Evolutionary conservation across 2,329 filamentous ascomycete species (phyloP), one percentile per base, ranked within the genome.

Genomic region (Mycocentrospora acerina): DNA sequence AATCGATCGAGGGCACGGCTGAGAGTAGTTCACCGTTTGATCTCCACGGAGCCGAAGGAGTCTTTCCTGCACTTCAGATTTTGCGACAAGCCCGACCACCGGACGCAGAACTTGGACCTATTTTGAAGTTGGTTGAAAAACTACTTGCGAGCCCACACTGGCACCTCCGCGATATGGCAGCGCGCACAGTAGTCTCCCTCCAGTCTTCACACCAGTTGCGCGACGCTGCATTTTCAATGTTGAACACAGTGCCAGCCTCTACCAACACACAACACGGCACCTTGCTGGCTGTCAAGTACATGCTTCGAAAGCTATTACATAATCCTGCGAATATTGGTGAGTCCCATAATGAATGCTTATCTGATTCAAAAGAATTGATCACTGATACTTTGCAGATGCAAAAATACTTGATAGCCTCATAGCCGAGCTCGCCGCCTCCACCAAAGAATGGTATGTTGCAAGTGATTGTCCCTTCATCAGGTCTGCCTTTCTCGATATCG

Each of bases 51-150:
- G 67, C 66, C 12, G 86, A 90, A 65, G 84, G 83, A 0, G 85
- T 91, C 2, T 91, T 93, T 56, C 88, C 88, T 0, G 87, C 86
- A 1, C 71, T 94, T n/a, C 86, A 91, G 52, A 86, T 94, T 24
- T 76, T 93, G 33, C 81, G 86, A 32, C 79, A 87, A 35, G 83
- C 84, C 9, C 80, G 81, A 0, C 81, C 87, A 1, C 86, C 86
- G 0, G 73, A 78, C 16, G 61, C 73, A 3, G 67, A 79, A 41
- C 71, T 77, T 2, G 67, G 72, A 1, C 72, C 78, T 31, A 77
- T 90, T 4, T 75, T 79, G 51, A 55, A 65, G 3, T 73, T 79
- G 31, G 80, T 91, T 7, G 65, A 76, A 6, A 73, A 72, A 28
- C 82, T 90, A 37, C 73, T 89, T 3, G 77, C 73, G 9, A 89